Conservation (phyloP, 345 rosid species). For the Anacardium occidentale region DNA sequence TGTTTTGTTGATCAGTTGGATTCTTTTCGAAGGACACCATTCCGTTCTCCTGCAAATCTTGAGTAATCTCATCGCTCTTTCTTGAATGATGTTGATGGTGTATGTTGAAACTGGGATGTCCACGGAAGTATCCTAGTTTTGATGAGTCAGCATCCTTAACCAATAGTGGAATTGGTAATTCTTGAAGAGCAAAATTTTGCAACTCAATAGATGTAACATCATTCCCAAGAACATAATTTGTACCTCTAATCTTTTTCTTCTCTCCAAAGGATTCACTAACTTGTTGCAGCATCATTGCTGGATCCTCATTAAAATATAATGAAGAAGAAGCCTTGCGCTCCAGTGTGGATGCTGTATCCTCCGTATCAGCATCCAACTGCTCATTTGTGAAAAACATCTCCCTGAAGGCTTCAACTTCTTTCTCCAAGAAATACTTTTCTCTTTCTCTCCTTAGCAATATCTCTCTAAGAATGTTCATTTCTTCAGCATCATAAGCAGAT, state of each 20-base stretch:
- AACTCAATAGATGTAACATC: conserved; percentile 25
- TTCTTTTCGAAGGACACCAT: conserved; percentile 16
- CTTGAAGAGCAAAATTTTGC: conserved; percentile 32
- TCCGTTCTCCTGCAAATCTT: conserved; percentile 25
- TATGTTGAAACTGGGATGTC: conserved; percentile 14
- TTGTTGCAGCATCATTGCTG: conserved; percentile 17
- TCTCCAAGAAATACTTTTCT: conserved; percentile 68
- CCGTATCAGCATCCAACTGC: conserved; percentile 34
- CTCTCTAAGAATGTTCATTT: conserved; percentile 72
- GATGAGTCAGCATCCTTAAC: conserved; percentile 31
- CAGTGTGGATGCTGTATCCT: conserved; percentile 3
- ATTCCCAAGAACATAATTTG: conserved; percentile 23
- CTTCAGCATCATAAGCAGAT: conserved; percentile 71
- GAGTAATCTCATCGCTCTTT: conserved; percentile 18
- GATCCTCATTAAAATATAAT: conserved; percentile 27
- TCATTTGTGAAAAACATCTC: conserved; percentile 44
- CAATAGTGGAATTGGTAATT: conserved; percentile 33
- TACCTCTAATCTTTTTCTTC: conserved; percentile 27
- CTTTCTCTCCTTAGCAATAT: conserved; percentile 65
- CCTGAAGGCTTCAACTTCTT: conserved; percentile 59
- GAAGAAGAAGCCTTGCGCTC: conserved; percentile 29
- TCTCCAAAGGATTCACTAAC: conserved; percentile 24
- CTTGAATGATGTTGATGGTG: conserved; percentile 5
- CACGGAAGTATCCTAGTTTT: conserved; percentile 19
- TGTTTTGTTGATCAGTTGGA: conserved; percentile 18